A percentile compares a stretch with the other conserved stretches of the same genome.
Evolutionary conservation across 2,329 filamentous ascomycete genomes (phyloP).

Genomic region (Ophiostoma sp.): DNA sequence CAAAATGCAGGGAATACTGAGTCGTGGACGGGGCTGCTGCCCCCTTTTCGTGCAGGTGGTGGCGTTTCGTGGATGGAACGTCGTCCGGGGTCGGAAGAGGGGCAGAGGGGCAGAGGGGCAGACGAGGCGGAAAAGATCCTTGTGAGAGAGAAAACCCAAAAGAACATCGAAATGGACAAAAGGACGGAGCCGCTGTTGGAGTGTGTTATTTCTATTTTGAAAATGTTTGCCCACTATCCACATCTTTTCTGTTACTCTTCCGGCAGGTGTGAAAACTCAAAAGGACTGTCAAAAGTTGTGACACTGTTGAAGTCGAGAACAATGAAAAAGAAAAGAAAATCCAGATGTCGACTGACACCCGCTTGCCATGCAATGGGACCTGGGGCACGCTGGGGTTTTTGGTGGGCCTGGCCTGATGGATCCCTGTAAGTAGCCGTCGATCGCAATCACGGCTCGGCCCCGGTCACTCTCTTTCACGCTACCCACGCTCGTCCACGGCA

Average conservation of each 20-base stretch:
- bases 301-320: no score
- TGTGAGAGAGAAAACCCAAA: not conserved
- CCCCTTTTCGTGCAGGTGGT: not conserved
- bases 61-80: not conserved
- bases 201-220: not conserved
- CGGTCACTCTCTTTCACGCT: constrained; percentile 7
- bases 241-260: not conserved
- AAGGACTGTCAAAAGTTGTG: no score
- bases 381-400: not conserved
- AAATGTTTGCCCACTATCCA: not conserved
- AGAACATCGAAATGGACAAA: not conserved
- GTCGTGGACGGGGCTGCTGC: not conserved
- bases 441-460: constrained; percentile 17
- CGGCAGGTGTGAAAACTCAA: no score
- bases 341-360: not conserved
- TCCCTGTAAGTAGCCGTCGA: not conserved
- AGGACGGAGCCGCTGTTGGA: not conserved
- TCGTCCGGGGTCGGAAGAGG: not conserved
- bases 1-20: not conserved
- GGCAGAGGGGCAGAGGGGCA: constrained; percentile 3
- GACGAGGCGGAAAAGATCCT: not conserved
- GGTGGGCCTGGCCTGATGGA: not conserved
- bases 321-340: not conserved
- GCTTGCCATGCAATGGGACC: constrained; percentile 4
- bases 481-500: not conserved